Percentiles rank a stretch among this genome's conserved stretches.
These are phyloP conservation scores for Pharus latifolius DNA, from an alignment of 176 grass and related monocot species.

Conservation along the genomic window DNA sequence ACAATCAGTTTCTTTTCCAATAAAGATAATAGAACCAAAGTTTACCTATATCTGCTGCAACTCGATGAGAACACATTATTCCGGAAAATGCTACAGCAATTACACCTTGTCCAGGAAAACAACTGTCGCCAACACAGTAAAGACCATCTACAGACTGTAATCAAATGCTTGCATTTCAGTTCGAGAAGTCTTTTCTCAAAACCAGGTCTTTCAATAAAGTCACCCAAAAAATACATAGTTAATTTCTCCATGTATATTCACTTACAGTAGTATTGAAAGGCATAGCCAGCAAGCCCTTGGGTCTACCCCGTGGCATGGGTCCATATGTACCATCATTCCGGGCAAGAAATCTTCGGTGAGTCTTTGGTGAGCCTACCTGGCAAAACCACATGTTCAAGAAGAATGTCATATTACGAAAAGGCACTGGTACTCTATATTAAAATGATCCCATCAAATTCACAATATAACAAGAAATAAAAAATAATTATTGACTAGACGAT, in stretches of 20 bases:
- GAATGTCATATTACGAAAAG: background rate
- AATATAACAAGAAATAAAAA: background rate
- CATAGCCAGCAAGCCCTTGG: constrained; percentile 88
- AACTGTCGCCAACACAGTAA: constrained; percentile 92
- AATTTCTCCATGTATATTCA: constrained; percentile 5
- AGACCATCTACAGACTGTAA: constrained; percentile 85
- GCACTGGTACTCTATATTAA: background rate
- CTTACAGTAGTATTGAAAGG: constrained; percentile 96
- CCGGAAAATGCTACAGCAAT: constrained; percentile 96
- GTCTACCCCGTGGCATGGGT: constrained; percentile 73
- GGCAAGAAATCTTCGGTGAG: constrained; percentile 90
- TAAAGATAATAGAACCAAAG: background rate
- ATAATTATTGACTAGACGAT: background rate
- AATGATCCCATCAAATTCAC: constrained; percentile 3
- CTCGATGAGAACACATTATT: constrained; percentile 92
- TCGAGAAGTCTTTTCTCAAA: background rate
- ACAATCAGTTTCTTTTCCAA: background rate
- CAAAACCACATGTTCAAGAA: background rate
- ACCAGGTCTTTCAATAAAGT: background rate
- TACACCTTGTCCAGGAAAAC: constrained; percentile 94
- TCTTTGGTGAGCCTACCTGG: constrained; percentile 92
- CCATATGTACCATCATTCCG: constrained; percentile 83
- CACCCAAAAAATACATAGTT: background rate
- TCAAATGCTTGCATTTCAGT: background rate
- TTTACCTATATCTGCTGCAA: constrained; percentile 92